phyloP scores from a whole-genome alignment of 1,284 basidiomycete genomes.

The Pseudozyma pruni region DNA sequence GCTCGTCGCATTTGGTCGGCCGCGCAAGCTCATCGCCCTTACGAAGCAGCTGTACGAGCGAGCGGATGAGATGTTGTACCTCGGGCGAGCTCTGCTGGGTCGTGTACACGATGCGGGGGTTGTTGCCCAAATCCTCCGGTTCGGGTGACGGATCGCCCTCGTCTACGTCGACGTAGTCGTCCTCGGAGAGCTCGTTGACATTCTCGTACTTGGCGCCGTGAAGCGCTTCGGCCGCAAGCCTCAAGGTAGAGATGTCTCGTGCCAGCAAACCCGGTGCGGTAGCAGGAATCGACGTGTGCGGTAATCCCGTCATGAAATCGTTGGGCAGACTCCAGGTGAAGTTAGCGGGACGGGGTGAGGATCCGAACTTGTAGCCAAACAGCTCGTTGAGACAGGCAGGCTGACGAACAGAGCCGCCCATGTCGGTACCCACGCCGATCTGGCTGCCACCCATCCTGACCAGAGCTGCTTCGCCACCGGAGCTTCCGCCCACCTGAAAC shows the following conservation, averaged over 20 bases:
- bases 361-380: constrained; percentile 25
- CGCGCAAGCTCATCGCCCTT: background rate
- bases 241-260: constrained; percentile 7
- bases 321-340: constrained; percentile 24
- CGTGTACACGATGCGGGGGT: constrained; percentile 20
- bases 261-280: constrained; percentile 33
- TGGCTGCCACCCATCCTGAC: constrained; percentile 41
- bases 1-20: background rate
- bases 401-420: constrained; percentile 57
- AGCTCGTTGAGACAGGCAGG: constrained; percentile 42
- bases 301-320: constrained; percentile 42
- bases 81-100: constrained; percentile 25
- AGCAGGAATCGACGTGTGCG: constrained; percentile 32
- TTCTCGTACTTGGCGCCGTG: background rate
- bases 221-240: background rate
- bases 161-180: constrained; percentile 2
- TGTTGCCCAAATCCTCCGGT: constrained; percentile 7
- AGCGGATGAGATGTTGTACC: constrained; percentile 5
- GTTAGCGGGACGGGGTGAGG: background rate
- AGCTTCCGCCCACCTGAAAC: constrained; percentile 53
- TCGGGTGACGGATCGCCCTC: background rate
- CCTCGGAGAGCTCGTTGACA: background rate
- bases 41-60: constrained; percentile 1
- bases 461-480: constrained; percentile 51
- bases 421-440: constrained; percentile 52